These are phyloP conservation scores for Nicotiana sylvestris DNA, from an alignment of 257 asterid genomes.

Conservation along the genomic window DNA sequence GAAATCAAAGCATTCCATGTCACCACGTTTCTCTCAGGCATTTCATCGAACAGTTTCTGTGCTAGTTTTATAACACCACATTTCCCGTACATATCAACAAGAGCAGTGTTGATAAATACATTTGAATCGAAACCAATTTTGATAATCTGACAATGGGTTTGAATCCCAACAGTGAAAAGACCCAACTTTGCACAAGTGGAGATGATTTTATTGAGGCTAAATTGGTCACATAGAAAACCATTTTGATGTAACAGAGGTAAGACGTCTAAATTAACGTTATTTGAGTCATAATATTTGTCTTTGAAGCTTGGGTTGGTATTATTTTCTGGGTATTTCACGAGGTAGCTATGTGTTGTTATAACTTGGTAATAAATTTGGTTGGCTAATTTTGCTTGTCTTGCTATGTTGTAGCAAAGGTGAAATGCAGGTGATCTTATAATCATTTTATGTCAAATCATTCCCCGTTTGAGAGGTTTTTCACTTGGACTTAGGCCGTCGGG, in stretches of 20 bases:
- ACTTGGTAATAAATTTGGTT: conserved; percentile 14
- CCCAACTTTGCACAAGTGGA: conserved; percentile 39
- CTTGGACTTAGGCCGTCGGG: neutral
- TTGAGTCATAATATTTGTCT: neutral
- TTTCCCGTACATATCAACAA: conserved; percentile 44
- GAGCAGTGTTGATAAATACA: conserved; percentile 42
- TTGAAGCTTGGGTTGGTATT: conserved; percentile 5
- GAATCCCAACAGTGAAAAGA: conserved; percentile 28
- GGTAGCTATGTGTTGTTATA: conserved; percentile 9
- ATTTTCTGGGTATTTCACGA: neutral
- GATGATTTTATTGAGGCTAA: conserved; percentile 35
- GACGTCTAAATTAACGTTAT: conserved; percentile 9
- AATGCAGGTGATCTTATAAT: conserved; percentile 11
- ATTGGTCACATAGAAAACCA: conserved; percentile 27
- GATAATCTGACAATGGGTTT: conserved; percentile 40
- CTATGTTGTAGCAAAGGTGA: conserved; percentile 8
- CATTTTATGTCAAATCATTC: conserved; percentile 19
- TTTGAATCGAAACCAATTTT: conserved; percentile 47
- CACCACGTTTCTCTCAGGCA: conserved; percentile 39
- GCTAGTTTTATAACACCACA: conserved; percentile 23
- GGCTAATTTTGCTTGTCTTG: neutral
- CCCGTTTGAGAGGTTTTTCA: neutral
- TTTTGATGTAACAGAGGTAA: conserved; percentile 21
- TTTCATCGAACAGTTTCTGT: conserved; percentile 50
- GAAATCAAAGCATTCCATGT: conserved; percentile 53